Evolutionary conservation across 2,329 filamentous ascomycete genomes (phyloP).

Genomic region (Aspergillus tamarii): DNA sequence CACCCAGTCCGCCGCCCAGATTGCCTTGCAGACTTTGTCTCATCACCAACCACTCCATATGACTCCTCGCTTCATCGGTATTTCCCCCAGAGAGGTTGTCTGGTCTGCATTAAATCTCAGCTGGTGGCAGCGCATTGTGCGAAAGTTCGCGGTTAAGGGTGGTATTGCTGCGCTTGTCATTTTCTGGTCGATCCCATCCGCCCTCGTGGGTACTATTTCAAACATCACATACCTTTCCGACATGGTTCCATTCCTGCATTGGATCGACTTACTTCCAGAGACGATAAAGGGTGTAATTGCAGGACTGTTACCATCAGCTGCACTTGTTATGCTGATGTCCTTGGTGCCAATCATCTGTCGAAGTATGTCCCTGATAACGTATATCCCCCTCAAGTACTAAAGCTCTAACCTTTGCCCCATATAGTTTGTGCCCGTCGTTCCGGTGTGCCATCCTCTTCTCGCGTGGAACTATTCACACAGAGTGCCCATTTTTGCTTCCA

Average conservation of each 20-base stretch:
- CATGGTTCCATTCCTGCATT: conserved; percentile 65
- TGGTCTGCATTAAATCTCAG: conserved; percentile 81
- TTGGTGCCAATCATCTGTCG: conserved; percentile 82
- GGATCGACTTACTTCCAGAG: conserved; percentile 71
- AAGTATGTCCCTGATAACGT: conserved; percentile 49
- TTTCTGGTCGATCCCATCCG: conserved; percentile 81
- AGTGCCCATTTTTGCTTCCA: conserved; percentile 76
- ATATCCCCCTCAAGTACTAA: neutral
- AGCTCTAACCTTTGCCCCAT: conserved; percentile 11
- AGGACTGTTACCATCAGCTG: conserved; percentile 78
- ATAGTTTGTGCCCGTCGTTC: conserved; percentile 74
- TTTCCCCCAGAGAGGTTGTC: conserved; percentile 82
- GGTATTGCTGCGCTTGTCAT: conserved; percentile 78
- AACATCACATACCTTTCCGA: conserved; percentile 72
- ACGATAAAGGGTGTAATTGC: conserved; percentile 77
- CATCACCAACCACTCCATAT: conserved; percentile 87
- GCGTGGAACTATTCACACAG: conserved; percentile 86
- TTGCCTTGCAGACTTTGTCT: conserved; percentile 80
- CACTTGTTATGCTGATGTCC: conserved; percentile 82
- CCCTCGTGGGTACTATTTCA: conserved; percentile 81
- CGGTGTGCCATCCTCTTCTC: conserved; percentile 77
- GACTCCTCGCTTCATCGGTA: conserved; percentile 81
- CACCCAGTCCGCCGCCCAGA: conserved; percentile 79
- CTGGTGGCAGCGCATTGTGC: conserved; percentile 80
- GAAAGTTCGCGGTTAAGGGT: conserved; percentile 67